Percentiles rank a stretch among this genome's conserved stretches.
phyloP scores from a whole-genome alignment of 192 early-diverging fungal genomes.

The Gigaspora rosea region DNA sequence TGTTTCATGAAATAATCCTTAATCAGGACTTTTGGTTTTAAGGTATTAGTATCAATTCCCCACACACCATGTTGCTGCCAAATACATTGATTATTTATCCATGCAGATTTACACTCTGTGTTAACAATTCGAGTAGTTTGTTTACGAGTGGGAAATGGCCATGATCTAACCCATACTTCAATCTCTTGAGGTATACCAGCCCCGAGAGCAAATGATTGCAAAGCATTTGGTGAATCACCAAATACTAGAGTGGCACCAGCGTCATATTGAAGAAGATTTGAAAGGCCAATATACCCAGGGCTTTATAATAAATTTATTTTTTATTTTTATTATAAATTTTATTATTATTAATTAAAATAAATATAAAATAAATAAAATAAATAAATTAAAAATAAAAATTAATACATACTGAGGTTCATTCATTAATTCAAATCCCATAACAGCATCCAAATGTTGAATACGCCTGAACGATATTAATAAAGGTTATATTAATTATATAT shows the following conservation, averaged over 20 bases:
- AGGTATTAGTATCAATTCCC: conserved; percentile 53
- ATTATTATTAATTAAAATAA: not conserved
- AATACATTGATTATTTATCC: conserved; percentile 67
- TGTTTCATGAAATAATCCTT: conserved; percentile 71
- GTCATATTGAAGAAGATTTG: conserved; percentile 60
- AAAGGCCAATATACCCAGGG: conserved; percentile 76
- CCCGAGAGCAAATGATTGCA: conserved; percentile 78
- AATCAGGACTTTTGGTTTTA: conserved; percentile 50
- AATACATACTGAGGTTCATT: conserved; percentile 65
- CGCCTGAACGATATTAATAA: conserved; percentile 47
- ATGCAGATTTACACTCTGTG: conserved; percentile 54
- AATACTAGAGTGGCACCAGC: conserved; percentile 65
- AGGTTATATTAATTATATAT: not conserved
- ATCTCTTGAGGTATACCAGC: conserved; percentile 70
- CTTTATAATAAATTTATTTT: conserved; percentile 32
- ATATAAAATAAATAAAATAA: not conserved
- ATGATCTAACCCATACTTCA: conserved; percentile 74
- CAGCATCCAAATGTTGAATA: conserved; percentile 59
- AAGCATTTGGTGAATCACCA: conserved; percentile 68
- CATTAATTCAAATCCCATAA: conserved; percentile 82
- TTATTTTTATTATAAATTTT: conserved; percentile 27
- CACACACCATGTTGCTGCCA: conserved; percentile 83
- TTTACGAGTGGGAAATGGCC: conserved; percentile 72
- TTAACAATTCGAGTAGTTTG: conserved; percentile 60
- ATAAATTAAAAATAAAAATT: not conserved